Evolutionary conservation across 2,329 filamentous ascomycete genomes (phyloP).

Genomic region (Xylariaceae sp.): DNA sequence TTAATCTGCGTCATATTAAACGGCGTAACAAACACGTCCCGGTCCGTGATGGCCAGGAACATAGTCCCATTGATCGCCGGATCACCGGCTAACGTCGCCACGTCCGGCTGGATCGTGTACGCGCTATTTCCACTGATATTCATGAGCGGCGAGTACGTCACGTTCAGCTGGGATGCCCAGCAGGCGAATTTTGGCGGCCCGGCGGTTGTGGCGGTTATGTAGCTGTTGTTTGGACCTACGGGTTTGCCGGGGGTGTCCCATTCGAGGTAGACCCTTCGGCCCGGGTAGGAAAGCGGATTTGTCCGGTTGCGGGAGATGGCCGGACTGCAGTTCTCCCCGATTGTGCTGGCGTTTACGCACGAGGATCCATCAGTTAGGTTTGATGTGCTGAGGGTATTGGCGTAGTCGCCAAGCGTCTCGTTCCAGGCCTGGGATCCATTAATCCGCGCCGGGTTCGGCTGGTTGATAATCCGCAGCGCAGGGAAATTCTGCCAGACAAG

Average conservation of each 20-base stretch:
- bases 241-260: slow-evolving; percentile 67
- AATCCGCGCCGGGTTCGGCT: slow-evolving; percentile 67
- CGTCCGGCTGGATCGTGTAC: slow-evolving; percentile 67
- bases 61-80: slow-evolving; percentile 71
- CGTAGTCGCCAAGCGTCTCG: slow-evolving; percentile 58
- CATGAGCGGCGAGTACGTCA: slow-evolving; percentile 62
- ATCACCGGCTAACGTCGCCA: slow-evolving; percentile 61
- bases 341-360: slow-evolving; percentile 53
- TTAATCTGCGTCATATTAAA: slow-evolving; percentile 73
- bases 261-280: slow-evolving; percentile 62
- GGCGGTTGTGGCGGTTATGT: slow-evolving; percentile 60
- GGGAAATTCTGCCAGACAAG: slow-evolving; percentile 85
- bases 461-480: slow-evolving; percentile 63
- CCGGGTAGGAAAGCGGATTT: slow-evolving; percentile 67
- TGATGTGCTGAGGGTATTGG: slow-evolving; percentile 49
- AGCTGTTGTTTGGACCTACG: slow-evolving; percentile 78
- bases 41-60: slow-evolving; percentile 71
- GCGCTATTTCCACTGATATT: slow-evolving; percentile 51
- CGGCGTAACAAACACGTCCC: slow-evolving; percentile 62
- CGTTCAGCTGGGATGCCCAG: slow-evolving; percentile 73
- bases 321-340: slow-evolving; percentile 54
- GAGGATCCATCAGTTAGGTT: slow-evolving; percentile 41
- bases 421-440: slow-evolving; percentile 57
- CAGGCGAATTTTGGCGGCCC: slow-evolving; percentile 60
- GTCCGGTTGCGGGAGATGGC: slow-evolving; percentile 64